A percentile compares a stretch with the other conserved stretches of the same genome.
Evolutionary conservation across 2,329 filamentous ascomycete genomes (phyloP).

Genomic region (Aspergillus tamarii): DNA sequence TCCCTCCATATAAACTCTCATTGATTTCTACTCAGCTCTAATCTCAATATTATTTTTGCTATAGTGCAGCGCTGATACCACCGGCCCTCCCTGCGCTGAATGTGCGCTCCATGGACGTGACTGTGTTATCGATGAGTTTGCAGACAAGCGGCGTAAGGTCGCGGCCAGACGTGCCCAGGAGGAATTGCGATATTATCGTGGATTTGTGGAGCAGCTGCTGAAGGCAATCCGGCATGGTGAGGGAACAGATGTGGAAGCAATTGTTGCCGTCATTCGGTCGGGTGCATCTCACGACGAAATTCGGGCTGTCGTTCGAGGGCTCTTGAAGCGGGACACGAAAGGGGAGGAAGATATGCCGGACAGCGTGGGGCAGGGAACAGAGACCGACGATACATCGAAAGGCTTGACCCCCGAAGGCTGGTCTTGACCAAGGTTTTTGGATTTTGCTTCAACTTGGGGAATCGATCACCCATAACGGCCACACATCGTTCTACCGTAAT

Average conservation of each 20-base stretch:
- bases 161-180: slow-evolving; percentile 33
- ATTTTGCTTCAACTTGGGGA: not conserved
- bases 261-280: slow-evolving; percentile 32
- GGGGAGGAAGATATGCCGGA: not conserved
- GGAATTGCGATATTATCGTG: slow-evolving; percentile 30
- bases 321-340: not conserved
- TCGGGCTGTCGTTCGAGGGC: slow-evolving; percentile 11
- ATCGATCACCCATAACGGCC: not conserved
- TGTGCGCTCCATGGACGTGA: slow-evolving; percentile 36
- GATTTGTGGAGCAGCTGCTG: slow-evolving; percentile 33
- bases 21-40: not conserved
- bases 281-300: slow-evolving; percentile 26
- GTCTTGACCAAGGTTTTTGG: not conserved
- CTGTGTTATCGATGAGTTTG: slow-evolving; percentile 38
- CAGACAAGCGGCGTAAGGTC: slow-evolving; percentile 43
- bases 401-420: not conserved
- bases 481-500: not conserved
- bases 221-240: slow-evolving; percentile 29
- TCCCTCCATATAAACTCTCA: not conserved
- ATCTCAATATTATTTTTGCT: slow-evolving; percentile 17
- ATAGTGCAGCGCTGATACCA: slow-evolving; percentile 34
- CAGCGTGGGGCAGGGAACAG: not conserved
- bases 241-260: slow-evolving; percentile 21
- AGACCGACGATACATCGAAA: not conserved
- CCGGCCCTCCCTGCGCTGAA: slow-evolving; percentile 36